These are phyloP conservation scores for Kitagawia praeruptora DNA, from an alignment of 129 eudicot genomes.

Conservation along the genomic window DNA sequence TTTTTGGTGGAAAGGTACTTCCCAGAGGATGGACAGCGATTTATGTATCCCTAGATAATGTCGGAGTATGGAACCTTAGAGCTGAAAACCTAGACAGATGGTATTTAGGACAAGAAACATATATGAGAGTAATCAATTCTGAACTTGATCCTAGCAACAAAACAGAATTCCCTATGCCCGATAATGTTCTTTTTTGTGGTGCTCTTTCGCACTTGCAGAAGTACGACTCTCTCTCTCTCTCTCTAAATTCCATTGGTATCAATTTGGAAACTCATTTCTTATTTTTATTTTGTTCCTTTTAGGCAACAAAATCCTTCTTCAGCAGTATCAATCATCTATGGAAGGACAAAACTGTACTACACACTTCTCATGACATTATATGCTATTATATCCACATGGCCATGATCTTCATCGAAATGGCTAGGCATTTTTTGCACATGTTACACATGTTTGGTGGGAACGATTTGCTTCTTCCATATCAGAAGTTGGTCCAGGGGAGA, in stretches of 20 bases:
- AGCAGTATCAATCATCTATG: conserved; percentile 21
- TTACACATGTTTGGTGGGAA: not conserved
- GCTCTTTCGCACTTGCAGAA: conserved; percentile 59
- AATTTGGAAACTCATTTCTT: not conserved
- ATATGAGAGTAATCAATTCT: conserved; percentile 68
- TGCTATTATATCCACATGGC: conserved; percentile 23
- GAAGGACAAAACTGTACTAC: conserved; percentile 20
- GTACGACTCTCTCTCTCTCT: conserved; percentile 26
- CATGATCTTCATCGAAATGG: conserved; percentile 3
- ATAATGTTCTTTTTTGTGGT: conserved; percentile 80
- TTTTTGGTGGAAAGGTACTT: conserved; percentile 42
- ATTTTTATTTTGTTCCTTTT: not conserved
- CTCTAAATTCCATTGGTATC: not conserved
- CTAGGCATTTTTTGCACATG: not conserved
- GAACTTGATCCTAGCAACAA: conserved; percentile 57
- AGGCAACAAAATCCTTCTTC: conserved; percentile 42
- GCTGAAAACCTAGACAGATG: conserved; percentile 86
- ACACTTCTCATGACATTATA: conserved; percentile 18
- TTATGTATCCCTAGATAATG: conserved; percentile 70
- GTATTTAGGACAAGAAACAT: conserved; percentile 97
- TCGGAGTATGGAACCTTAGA: conserved; percentile 91
- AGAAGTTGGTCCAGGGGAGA: not conserved
- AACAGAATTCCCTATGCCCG: conserved; percentile 63
- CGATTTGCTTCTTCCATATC: not conserved
- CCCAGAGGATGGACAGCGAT: conserved; percentile 98